phyloP scores from a whole-genome alignment of 805 yeast species.

The Yamadazyma ubonensis region DNA sequence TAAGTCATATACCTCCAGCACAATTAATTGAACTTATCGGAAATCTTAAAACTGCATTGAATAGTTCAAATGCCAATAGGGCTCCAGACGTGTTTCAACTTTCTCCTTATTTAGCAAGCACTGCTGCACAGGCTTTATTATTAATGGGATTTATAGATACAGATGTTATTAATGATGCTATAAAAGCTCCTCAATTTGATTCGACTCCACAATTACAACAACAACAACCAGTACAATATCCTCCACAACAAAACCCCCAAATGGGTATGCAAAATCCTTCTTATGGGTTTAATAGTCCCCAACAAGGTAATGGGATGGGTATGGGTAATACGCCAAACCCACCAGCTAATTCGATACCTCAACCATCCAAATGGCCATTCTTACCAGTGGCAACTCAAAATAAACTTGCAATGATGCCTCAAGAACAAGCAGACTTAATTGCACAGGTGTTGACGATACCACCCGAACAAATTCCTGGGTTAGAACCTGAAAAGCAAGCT shows the following conservation, averaged over 20 bases:
- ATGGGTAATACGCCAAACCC: constrained; percentile 4
- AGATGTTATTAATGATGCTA: constrained; percentile 62
- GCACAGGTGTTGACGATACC: constrained; percentile 54
- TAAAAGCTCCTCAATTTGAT: constrained; percentile 22
- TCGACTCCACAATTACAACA: constrained; percentile 21
- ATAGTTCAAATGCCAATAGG: constrained; percentile 48
- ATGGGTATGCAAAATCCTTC: background rate
- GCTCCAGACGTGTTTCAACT: constrained; percentile 53
- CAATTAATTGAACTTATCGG: constrained; percentile 68
- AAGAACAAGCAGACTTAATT: constrained; percentile 56
- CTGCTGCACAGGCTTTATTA: constrained; percentile 71
- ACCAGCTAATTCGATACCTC: constrained; percentile 2
- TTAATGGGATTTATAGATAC: constrained; percentile 75
- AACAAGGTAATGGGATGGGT: no score
- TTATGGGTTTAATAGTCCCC: background rate
- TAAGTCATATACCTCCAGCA: constrained; percentile 67
- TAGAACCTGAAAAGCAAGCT: constrained; percentile 51
- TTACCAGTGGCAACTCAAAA: constrained; percentile 49
- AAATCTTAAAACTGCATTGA: constrained; percentile 57
- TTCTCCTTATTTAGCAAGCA: constrained; percentile 57
- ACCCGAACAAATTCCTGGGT: constrained; percentile 46
- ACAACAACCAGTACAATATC: constrained; percentile 11
- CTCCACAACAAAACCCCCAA: constrained; percentile 3
- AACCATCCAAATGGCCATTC: constrained; percentile 44
- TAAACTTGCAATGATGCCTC: constrained; percentile 51